These are phyloP conservation scores for Globisporangium yorkense DNA, from an alignment of 352 stramenopile species.

Conservation along the genomic window DNA sequence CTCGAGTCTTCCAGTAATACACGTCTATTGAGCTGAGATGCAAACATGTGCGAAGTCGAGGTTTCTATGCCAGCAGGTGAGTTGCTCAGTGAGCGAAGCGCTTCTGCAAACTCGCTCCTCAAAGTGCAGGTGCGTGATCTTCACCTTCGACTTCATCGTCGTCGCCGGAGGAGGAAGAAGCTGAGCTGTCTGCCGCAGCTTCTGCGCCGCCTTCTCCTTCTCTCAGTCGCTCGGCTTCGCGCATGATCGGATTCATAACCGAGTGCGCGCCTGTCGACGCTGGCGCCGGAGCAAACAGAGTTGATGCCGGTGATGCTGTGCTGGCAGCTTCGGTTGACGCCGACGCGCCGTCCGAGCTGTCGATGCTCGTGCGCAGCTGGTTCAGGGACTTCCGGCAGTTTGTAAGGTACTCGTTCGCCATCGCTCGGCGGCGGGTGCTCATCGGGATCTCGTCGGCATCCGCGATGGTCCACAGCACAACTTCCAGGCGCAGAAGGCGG, in stretches of 20 bases:
- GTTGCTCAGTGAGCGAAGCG: too few species aligned
- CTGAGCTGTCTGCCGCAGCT: background rate
- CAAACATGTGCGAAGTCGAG: too few species aligned
- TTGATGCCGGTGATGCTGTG: background rate
- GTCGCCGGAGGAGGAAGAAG: background rate
- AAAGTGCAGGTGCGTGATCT: conserved; percentile 32
- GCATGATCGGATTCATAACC: background rate
- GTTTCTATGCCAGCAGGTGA: background rate
- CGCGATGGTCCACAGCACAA: conserved; percentile 29
- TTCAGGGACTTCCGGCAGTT: conserved; percentile 37
- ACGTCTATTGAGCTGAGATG: too few species aligned
- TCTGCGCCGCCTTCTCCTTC: background rate
- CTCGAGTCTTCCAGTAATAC: too few species aligned
- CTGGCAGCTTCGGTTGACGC: background rate
- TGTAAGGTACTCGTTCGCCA: conserved; percentile 33
- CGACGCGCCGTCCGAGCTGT: background rate
- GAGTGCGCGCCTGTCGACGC: too few species aligned
- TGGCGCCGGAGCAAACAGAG: background rate
- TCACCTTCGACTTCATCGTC: background rate
- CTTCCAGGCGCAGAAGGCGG: conserved; percentile 44
- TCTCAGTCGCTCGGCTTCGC: background rate
- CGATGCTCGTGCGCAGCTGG: background rate
- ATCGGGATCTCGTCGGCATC: conserved; percentile 21
- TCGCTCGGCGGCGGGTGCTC: conserved; percentile 19
- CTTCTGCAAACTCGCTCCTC: conserved; percentile 5